Percentiles rank a stretch among this genome's conserved stretches.
Evolutionary conservation across 176 grass and related monocot genomes (phyloP).

Genomic region (Bromus sterilis): DNA sequence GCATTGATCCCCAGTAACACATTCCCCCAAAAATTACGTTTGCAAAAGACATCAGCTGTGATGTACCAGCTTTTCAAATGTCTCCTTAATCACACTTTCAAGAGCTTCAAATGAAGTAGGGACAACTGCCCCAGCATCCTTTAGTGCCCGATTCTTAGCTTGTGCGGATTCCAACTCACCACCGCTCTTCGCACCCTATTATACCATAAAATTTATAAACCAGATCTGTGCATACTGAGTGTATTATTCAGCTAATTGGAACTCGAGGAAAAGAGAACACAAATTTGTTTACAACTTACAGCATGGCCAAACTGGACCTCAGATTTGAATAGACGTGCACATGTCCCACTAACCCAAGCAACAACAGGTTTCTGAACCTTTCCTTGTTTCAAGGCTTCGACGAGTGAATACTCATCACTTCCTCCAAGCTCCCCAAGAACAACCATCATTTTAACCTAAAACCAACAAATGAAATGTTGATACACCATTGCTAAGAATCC

Average conservation of each 20-base stretch:
- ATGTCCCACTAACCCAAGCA: constrained; percentile 98
- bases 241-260: constrained; percentile 19
- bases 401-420: constrained; percentile 90
- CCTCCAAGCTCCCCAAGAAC: constrained; percentile 98
- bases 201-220: constrained; percentile 26
- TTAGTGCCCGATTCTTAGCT: constrained; percentile 89
- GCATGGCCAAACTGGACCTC: constrained; percentile 99
- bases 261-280: not conserved
- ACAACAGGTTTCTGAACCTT: constrained; percentile 97
- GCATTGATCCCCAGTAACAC: not conserved
- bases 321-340: constrained; percentile 88
- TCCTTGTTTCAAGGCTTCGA: constrained; percentile 93
- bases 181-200: constrained; percentile 94
- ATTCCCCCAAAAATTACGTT: not conserved
- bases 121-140: constrained; percentile 88
- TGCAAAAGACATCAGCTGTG: not conserved
- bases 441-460: constrained; percentile 98
- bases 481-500: constrained; percentile 6
- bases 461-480: constrained; percentile 18
- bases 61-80: constrained; percentile 84
- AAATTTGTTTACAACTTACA: constrained; percentile 45
- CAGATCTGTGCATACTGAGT: not conserved
- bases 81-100: constrained; percentile 75
- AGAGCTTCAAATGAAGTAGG: constrained; percentile 97
- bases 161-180: constrained; percentile 98